These are phyloP conservation scores for Melampsora larici-populina DNA, from an alignment of 1,284 basidiomycete genomes.

Conservation along the genomic window DNA sequence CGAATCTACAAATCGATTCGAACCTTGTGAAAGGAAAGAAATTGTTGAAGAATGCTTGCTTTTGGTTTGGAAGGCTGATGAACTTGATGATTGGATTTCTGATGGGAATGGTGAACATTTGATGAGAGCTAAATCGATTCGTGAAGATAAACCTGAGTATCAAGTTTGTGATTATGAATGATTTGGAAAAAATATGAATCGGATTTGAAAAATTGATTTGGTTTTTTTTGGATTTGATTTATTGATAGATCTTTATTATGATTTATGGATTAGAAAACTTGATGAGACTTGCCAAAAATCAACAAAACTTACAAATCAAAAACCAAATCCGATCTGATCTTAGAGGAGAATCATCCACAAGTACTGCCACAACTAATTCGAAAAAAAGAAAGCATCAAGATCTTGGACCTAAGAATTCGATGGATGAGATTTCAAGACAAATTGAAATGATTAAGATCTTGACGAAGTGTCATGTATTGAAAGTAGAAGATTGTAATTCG, in stretches of 20 bases:
- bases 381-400: no score
- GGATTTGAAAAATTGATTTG: no score
- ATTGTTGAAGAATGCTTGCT: conserved; percentile 9
- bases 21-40: conserved; percentile 12
- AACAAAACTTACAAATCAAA: background rate
- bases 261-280: conserved; percentile 33
- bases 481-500: conserved; percentile 16
- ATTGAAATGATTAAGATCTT: conserved; percentile 27
- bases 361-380: no score
- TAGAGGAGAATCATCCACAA: background rate
- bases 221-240: background rate
- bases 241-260: conserved; percentile 20
- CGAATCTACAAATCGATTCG: conserved; percentile 9
- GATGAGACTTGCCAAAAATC: background rate
- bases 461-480: conserved; percentile 20
- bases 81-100: conserved; percentile 24
- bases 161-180: conserved; percentile 10
- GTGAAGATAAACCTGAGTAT: conserved; percentile 12
- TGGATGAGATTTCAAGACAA: conserved; percentile 22
- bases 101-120: background rate
- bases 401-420: conserved; percentile 5
- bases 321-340: conserved; percentile 6
- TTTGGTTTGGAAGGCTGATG: conserved; percentile 24
- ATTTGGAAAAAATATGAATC: no score
- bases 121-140: conserved; percentile 21